Evolutionary conservation across 2,329 filamentous ascomycete species (phyloP), one percentile per base, ranked within the genome.

Genomic region (Chalara sp.): DNA sequence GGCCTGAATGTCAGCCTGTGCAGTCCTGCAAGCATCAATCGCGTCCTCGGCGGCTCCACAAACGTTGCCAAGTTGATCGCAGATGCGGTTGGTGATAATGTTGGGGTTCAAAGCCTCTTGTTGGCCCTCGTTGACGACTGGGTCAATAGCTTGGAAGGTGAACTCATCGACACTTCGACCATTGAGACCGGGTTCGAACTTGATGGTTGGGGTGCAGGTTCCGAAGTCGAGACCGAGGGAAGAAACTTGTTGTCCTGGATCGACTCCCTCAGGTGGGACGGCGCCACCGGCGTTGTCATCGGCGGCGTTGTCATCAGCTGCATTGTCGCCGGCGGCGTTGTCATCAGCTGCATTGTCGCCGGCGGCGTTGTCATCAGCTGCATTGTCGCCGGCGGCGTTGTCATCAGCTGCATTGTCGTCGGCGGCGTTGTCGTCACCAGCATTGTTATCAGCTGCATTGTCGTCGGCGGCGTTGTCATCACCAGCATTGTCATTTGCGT

Each of bases 71-170:
- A 87, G 74, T 70, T 86, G 81, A 67, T 87, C 83, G 67, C 80
- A 83, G 65, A 87, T 81, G 54, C 81, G 78, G 74, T 84, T 86
- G 65, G 81, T 84, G 72, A 87, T 87, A 72, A 87, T 87, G 71
- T 80, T 79, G 51, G 82, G 83, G 76, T 87, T 86, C 44, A 86
- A 72, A 6, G 83, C 82, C 63, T 86, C 83, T 60, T 81, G 68
- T 67, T 87, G 83, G 47, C 78, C 78, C 62, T 80, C 70, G 56
- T 74, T 74, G 52, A 84, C 76, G n/a, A 78, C 68, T 6, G 79
- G 70, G 63, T 87, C 83, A 46, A 76, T 76, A 47, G 84, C 77
- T 66, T 84, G 80, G 77, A 87, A 87, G 47, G 83, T 85, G 67
- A 77, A 81, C 67, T 85, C 83, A 50, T 70, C 72, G 21, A 73